Evolutionary conservation across 1,284 basidiomycete species (phyloP).

Genomic region (Apiotrichum porosum): DNA sequence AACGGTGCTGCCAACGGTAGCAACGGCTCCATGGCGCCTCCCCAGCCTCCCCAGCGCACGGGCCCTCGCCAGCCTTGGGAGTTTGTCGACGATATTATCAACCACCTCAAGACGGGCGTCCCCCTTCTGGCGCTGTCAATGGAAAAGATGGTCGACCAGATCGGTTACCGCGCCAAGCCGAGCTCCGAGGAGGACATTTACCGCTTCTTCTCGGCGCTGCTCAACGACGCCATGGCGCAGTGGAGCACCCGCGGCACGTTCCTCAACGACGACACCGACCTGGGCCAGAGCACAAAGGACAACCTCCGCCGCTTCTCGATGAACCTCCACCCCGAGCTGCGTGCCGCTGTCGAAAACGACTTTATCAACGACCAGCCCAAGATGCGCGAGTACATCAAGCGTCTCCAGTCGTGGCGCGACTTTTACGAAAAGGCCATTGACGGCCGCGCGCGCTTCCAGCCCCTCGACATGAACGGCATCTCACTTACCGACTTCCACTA

Average conservation of each 20-base stretch:
- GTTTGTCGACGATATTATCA: constrained; percentile 88
- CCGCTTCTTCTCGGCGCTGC: constrained; percentile 77
- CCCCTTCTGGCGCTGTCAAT: constrained; percentile 90
- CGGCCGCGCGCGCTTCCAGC: constrained; percentile 72
- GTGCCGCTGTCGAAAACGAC: constrained; percentile 85
- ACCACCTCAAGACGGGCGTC: constrained; percentile 93
- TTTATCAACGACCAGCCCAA: constrained; percentile 77
- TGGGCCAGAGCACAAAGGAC: constrained; percentile 56
- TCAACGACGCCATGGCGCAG: constrained; percentile 62
- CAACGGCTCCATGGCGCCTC: constrained; percentile 27
- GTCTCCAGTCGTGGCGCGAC: constrained; percentile 89
- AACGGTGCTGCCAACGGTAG: constrained; percentile 18
- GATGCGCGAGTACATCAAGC: constrained; percentile 81
- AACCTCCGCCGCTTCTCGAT: constrained; percentile 68
- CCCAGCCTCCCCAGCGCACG: constrained; percentile 29
- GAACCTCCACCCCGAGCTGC: constrained; percentile 62
- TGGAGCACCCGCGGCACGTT: constrained; percentile 65
- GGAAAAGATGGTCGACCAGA: constrained; percentile 97
- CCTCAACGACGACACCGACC: constrained; percentile 69
- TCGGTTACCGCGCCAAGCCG: constrained; percentile 85
- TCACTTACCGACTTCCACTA: constrained; percentile 98
- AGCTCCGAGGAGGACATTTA: constrained; percentile 92
- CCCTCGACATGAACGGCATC: constrained; percentile 86
- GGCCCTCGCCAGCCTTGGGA: constrained; percentile 72
- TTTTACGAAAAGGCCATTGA: constrained; percentile 84